These are phyloP conservation scores for Cryptococcus neoformans DNA, from an alignment of 1,284 basidiomycete genomes.

Conservation along the genomic window DNA sequence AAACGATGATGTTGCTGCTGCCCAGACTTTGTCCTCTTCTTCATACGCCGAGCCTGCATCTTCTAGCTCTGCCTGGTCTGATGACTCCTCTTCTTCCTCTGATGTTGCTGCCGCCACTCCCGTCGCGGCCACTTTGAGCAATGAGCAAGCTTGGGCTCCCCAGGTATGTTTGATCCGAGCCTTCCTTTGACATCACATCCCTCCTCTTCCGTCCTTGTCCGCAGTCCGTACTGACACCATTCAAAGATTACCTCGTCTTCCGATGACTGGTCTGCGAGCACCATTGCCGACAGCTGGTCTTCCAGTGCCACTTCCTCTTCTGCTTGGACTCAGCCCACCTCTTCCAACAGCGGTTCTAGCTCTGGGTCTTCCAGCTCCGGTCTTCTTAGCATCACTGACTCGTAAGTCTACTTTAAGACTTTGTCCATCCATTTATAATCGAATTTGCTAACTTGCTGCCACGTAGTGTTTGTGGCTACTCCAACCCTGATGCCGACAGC, in stretches of 20 bases:
- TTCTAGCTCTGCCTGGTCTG: background rate
- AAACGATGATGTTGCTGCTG: constrained; percentile 2
- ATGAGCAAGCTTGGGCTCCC: constrained; percentile 7
- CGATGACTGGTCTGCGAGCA: background rate
- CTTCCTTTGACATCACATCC: background rate
- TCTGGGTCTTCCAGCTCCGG: background rate
- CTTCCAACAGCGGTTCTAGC: background rate
- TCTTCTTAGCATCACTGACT: constrained; percentile 17
- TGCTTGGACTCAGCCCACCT: constrained; percentile 2
- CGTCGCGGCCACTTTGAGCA: background rate
- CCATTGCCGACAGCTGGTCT: constrained; percentile 3
- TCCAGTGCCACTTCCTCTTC: background rate
- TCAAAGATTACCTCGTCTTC: constrained; percentile 1
- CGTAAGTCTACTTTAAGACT: constrained; percentile 7
- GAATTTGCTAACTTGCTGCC: background rate
- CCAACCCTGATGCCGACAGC: constrained; percentile 44
- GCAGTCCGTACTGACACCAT: background rate
- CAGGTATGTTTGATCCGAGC: background rate
- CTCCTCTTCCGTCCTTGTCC: background rate
- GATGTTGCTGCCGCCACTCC: background rate
- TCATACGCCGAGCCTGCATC: background rate
- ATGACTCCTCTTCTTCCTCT: constrained; percentile 4
- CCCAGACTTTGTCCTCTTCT: constrained; percentile 1
- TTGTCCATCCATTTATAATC: background rate
- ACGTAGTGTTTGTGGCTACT: constrained; percentile 34